Conservation (phyloP, 192 early-diverging fungal genomes). For the Coemansia sp. region DNA sequence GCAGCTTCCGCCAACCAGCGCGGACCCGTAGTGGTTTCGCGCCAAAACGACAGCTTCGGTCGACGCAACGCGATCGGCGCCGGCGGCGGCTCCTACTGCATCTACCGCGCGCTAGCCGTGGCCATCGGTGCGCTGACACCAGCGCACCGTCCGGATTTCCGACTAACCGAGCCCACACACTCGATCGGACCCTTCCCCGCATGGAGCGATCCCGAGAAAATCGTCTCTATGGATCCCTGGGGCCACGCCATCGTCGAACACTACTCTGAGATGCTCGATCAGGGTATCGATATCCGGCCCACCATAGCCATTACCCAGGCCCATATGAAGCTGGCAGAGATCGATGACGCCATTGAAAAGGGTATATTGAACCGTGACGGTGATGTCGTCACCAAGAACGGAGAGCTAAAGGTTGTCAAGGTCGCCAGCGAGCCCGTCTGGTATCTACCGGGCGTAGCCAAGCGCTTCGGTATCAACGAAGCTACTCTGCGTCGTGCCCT, state of each 20-base stretch:
- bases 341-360: slow-evolving; percentile 70
- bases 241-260: slow-evolving; percentile 75
- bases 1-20: slow-evolving; percentile 68
- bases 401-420: slow-evolving; percentile 87
- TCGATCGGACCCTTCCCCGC: slow-evolving; percentile 75
- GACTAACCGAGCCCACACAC: slow-evolving; percentile 84
- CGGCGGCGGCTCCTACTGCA: slow-evolving; percentile 87
- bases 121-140: slow-evolving; percentile 84
- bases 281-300: slow-evolving; percentile 82
- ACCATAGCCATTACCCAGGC: slow-evolving; percentile 92
- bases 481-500: slow-evolving; percentile 77
- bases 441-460: slow-evolving; percentile 90
- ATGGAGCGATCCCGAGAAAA: slow-evolving; percentile 84
- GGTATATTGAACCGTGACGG: slow-evolving; percentile 77
- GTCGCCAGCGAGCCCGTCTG: slow-evolving; percentile 95
- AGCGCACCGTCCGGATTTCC: slow-evolving; percentile 85
- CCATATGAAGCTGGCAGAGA: slow-evolving; percentile 93
- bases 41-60: slow-evolving; percentile 71
- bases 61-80: slow-evolving; percentile 95
- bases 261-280: slow-evolving; percentile 63
- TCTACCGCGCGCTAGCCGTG: slow-evolving; percentile 89
- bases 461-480: slow-evolving; percentile 85
- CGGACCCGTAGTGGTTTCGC: slow-evolving; percentile 86
- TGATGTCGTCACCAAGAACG: slow-evolving; percentile 74
- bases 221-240: slow-evolving; percentile 93